Evolutionary conservation across 768 basidiomycete species (phyloP).

Genomic region (Mycena indigotica): DNA sequence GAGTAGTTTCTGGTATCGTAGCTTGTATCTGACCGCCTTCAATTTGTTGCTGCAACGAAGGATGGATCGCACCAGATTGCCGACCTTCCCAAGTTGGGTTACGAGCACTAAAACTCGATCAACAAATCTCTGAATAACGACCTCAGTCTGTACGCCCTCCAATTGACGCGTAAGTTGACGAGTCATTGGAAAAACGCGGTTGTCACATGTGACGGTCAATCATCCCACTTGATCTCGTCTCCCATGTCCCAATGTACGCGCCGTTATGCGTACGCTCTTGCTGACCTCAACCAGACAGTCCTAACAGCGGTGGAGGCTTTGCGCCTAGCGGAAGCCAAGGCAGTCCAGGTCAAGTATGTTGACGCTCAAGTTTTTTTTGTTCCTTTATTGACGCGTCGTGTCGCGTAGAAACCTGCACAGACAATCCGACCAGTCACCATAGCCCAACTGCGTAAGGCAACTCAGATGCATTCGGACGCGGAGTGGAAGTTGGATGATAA

Average conservation of each 20-base stretch:
- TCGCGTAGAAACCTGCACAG: slow-evolving; percentile 38
- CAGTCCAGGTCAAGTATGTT: slow-evolving; percentile 42
- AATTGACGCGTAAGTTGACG: slow-evolving; percentile 56
- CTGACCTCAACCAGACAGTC: slow-evolving; percentile 37
- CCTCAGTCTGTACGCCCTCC: slow-evolving; percentile 63
- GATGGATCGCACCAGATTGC: slow-evolving; percentile 65
- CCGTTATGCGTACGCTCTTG: not conserved
- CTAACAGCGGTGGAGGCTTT: slow-evolving; percentile 52
- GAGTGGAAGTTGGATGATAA: slow-evolving; percentile 84
- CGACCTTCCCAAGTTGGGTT: slow-evolving; percentile 90
- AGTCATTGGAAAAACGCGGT: slow-evolving; percentile 30
- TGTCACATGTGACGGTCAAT: not conserved
- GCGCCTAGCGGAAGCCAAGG: slow-evolving; percentile 63
- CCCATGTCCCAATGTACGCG: slow-evolving; percentile 38
- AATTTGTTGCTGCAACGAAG: slow-evolving; percentile 8
- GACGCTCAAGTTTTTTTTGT: not conserved
- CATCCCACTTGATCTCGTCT: slow-evolving; percentile 4
- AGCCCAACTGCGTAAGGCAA: slow-evolving; percentile 71
- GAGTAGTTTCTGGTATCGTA: slow-evolving; percentile 64
- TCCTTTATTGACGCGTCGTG: not conserved
- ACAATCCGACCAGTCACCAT: slow-evolving; percentile 40
- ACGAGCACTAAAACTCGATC: slow-evolving; percentile 86
- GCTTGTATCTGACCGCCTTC: slow-evolving; percentile 68
- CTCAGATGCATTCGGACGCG: slow-evolving; percentile 85
- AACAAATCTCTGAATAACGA: slow-evolving; percentile 75